These are phyloP conservation scores for Hypoxylon trugodes DNA, from an alignment of 495 filamentous ascomycete species.

Conservation along the genomic window DNA sequence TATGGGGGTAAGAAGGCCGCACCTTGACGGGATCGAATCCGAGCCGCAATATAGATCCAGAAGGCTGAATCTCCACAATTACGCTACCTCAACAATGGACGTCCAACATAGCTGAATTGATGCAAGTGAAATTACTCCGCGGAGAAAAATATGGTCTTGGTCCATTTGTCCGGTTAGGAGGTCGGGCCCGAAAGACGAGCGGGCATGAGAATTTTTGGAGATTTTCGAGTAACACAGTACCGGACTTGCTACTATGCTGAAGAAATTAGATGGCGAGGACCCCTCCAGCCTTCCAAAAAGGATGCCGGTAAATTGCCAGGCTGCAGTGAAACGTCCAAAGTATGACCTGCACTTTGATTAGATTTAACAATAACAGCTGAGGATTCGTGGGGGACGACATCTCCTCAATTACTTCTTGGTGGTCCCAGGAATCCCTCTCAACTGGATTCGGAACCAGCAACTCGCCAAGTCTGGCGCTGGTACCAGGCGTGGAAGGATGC, in stretches of 20 bases:
- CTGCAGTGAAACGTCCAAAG: constrained; percentile 10
- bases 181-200: no score
- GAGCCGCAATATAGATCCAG: constrained; percentile 11
- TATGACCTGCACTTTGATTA: not conserved
- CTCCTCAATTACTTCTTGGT: constrained; percentile 9
- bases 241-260: not conserved
- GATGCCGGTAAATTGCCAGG: constrained; percentile 13
- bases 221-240: no score
- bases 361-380: not conserved
- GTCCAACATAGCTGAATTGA: not conserved
- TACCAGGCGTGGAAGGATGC: constrained; percentile 17
- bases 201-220: no score
- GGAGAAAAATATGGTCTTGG: no score
- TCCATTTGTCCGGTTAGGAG: no score
- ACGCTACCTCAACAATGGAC: not conserved
- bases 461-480: constrained; percentile 1
- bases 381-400: constrained; percentile 29
- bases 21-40: constrained; percentile 8
- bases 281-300: not conserved
- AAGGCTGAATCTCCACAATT: constrained; percentile 7
- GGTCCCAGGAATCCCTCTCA: constrained; percentile 20
- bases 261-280: constrained; percentile 3
- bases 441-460: constrained; percentile 5
- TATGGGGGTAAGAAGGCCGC: constrained; percentile 5
- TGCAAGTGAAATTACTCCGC: no score